phyloP scores from a whole-genome alignment of 2,329 filamentous ascomycete species.

The Hypoxylon sp. region DNA sequence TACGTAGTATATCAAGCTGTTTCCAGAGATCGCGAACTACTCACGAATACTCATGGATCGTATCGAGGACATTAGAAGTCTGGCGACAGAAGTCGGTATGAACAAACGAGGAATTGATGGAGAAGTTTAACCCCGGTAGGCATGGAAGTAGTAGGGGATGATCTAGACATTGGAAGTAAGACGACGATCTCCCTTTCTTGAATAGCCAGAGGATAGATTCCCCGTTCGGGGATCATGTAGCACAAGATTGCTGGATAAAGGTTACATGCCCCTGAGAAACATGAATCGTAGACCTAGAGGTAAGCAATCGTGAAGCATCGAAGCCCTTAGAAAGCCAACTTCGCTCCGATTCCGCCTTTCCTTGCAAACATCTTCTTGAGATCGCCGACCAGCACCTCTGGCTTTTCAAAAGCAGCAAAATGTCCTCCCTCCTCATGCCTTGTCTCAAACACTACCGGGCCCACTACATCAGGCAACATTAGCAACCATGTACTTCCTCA shows the following conservation, averaged over 20 bases:
- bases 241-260: background rate
- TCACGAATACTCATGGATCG: background rate
- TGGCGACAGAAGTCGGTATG: background rate
- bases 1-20: background rate
- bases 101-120: background rate
- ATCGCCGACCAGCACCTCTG: slow-evolving; percentile 62
- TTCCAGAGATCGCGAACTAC: background rate
- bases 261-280: background rate
- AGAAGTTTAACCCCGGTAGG: background rate
- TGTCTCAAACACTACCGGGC: slow-evolving; percentile 65
- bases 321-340: slow-evolving; percentile 11
- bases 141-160: background rate
- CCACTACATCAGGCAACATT: slow-evolving; percentile 53
- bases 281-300: background rate
- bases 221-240: background rate
- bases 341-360: slow-evolving; percentile 25
- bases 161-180: background rate
- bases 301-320: background rate
- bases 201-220: no score
- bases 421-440: slow-evolving; percentile 61
- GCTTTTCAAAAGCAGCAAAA: slow-evolving; percentile 66
- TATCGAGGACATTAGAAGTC: background rate
- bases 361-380: slow-evolving; percentile 64
- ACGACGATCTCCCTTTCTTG: background rate
- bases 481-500: background rate